Evolutionary conservation across 164 flowering plant species (phyloP).

Genomic region (Umbellularia californica): DNA sequence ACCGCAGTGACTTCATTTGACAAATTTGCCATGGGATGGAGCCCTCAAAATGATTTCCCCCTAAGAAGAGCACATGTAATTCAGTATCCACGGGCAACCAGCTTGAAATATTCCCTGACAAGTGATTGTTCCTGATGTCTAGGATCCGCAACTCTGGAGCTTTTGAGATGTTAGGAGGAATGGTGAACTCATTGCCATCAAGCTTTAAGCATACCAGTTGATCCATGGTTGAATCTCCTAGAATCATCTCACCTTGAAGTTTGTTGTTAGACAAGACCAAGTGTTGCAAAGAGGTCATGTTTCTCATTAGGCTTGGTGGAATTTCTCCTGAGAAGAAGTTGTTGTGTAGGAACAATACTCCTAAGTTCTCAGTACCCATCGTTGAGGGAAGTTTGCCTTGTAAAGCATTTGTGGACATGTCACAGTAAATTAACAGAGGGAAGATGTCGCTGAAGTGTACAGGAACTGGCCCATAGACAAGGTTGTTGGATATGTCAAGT

Average conservation of each 20-base stretch:
- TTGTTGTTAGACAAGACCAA: slow-evolving; percentile 1
- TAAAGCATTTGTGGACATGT: slow-evolving; percentile 3
- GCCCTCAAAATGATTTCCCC: background rate
- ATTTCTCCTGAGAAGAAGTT: background rate
- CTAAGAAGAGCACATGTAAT: background rate
- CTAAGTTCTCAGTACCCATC: background rate
- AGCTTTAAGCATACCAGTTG: background rate
- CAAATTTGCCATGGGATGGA: background rate
- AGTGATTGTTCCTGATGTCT: background rate
- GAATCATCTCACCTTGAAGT: background rate
- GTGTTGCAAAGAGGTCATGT: background rate
- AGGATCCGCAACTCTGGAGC: background rate
- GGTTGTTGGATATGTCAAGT: slow-evolving; percentile 1
- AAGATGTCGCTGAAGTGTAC: background rate
- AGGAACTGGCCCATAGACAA: background rate
- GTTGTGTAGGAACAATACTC: background rate
- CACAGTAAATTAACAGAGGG: background rate
- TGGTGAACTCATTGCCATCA: background rate
- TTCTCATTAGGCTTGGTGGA: background rate
- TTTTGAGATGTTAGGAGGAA: background rate
- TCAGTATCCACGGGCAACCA: background rate
- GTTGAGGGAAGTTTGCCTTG: background rate
- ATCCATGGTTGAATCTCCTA: background rate
- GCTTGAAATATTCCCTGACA: background rate
- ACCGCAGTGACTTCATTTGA: slow-evolving; percentile 1